phyloP scores from a whole-genome alignment of 768 basidiomycete genomes.

The Amanita rubescens region DNA sequence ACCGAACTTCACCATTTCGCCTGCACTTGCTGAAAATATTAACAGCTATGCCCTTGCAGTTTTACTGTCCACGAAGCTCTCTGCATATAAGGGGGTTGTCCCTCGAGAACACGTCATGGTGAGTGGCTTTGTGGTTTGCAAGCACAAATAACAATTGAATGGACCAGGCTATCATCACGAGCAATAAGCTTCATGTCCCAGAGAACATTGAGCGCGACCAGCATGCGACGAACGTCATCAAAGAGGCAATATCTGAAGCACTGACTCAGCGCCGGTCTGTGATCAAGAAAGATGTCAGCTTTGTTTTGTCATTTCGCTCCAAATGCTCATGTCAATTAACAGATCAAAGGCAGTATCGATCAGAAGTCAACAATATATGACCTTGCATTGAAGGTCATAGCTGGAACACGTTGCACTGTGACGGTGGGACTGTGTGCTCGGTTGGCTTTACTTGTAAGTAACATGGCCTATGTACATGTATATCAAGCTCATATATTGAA shows the following conservation, averaged over 20 bases:
- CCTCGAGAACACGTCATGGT: constrained; percentile 17
- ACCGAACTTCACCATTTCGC: not conserved
- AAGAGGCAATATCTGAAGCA: constrained; percentile 10
- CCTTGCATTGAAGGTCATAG: constrained; percentile 9
- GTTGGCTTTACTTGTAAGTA: too few species aligned
- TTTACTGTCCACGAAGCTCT: constrained; percentile 17
- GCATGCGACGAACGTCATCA: constrained; percentile 12
- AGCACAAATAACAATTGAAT: not conserved
- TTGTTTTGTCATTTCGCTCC: not conserved
- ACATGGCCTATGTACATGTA: too few species aligned
- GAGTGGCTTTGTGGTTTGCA: constrained; percentile 1
- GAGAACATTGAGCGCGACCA: constrained; percentile 15
- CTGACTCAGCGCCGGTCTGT: constrained; percentile 16
- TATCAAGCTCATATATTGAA: too few species aligned
- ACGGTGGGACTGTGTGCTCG: too few species aligned
- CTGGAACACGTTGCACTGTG: too few species aligned
- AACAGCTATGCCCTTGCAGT: constrained; percentile 13
- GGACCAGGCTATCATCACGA: constrained; percentile 14
- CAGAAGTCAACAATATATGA: constrained; percentile 11
- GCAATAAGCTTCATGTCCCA: constrained; percentile 13
- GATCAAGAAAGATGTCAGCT: constrained; percentile 16
- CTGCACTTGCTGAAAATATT: constrained; percentile 15
- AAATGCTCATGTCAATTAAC: not conserved
- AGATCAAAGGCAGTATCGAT: constrained; percentile 8
- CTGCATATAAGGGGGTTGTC: constrained; percentile 15